A percentile compares a stretch with the other conserved stretches of the same genome.
Conservation (phyloP, 495 filamentous ascomycete species). For the Penicillium simplicissimum region DNA sequence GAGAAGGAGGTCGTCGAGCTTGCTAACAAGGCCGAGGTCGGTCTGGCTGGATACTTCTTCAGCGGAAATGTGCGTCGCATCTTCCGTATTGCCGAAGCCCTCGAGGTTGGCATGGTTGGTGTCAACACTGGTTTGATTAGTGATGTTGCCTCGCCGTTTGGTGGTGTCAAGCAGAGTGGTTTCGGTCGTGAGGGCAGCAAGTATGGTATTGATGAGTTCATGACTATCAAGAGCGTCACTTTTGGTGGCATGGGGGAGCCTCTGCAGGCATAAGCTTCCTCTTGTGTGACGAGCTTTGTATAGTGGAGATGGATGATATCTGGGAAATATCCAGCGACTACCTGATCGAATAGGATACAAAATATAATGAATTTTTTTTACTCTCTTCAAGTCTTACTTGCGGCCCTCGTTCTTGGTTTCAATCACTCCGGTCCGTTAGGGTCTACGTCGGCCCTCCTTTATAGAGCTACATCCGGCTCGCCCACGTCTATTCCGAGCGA, state of each 20-base stretch:
- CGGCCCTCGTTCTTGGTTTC: no score
- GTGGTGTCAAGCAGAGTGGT: constrained; percentile 90
- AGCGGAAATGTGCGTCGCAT: constrained; percentile 71
- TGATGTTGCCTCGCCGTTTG: constrained; percentile 82
- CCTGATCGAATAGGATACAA: neutral
- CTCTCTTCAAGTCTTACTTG: no score
- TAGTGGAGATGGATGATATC: neutral
- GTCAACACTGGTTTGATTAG: constrained; percentile 84
- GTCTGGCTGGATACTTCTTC: constrained; percentile 87
- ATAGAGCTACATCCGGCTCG: no score
- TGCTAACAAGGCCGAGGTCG: constrained; percentile 75
- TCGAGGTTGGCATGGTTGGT: constrained; percentile 89
- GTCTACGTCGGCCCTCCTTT: no score
- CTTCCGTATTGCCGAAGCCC: constrained; percentile 74
- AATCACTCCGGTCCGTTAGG: no score
- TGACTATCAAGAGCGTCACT: constrained; percentile 83
- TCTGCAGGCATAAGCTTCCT: constrained; percentile 36
- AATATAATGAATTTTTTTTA: neutral
- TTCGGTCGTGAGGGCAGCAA: constrained; percentile 91
- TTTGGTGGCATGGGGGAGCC: constrained; percentile 73
- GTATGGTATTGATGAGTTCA: constrained; percentile 90
- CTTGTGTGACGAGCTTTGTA: neutral
- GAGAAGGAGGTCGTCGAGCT: constrained; percentile 82
- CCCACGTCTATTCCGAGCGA: no score
- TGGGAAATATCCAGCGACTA: neutral